Percentiles rank a stretch among this genome's conserved stretches.
phyloP scores from a whole-genome alignment of 345 rosid species.

The Brassica nigra region DNA sequence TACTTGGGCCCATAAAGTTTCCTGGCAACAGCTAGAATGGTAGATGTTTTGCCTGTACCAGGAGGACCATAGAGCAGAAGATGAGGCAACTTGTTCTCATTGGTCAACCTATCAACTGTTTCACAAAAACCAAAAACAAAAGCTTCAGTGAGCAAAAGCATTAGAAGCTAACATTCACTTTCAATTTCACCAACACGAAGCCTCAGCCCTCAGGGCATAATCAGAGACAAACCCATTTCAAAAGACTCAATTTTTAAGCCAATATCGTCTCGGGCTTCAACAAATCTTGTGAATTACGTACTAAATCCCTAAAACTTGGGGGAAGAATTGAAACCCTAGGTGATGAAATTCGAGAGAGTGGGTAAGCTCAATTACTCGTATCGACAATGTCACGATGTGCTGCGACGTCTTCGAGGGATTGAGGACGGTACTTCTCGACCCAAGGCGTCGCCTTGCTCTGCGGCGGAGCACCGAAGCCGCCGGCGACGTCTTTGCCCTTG shows the following conservation, averaged over 20 bases:
- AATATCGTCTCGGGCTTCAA: neutral
- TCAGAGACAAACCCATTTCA: neutral
- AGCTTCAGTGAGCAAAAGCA: neutral
- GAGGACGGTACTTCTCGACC: constrained; percentile 99
- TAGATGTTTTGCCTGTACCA: constrained; percentile 98
- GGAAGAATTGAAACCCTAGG: constrained; percentile 30
- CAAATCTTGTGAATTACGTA: too few relatives aligned
- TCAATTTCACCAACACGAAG: neutral
- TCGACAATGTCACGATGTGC: constrained; percentile 98
- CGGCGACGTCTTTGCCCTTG: constrained; percentile 57
- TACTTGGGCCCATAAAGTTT: constrained; percentile 88
- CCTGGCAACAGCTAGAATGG: constrained; percentile 93
- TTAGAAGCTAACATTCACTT: neutral
- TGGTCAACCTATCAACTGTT: constrained; percentile 91
- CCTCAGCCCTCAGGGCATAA: neutral
- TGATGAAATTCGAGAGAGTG: neutral
- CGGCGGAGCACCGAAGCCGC: constrained; percentile 36
- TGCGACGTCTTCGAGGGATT: constrained; percentile 90
- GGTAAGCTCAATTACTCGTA: constrained; percentile 59
- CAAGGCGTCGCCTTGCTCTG: constrained; percentile 72
- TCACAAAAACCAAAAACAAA: neutral
- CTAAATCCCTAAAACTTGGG: neutral
- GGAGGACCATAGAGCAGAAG: constrained; percentile 94
- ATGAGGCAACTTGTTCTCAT: constrained; percentile 93
- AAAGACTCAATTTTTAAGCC: neutral